These are phyloP conservation scores for Theobroma grandiflorum DNA, from an alignment of 441 rosid species.

Conservation along the genomic window DNA sequence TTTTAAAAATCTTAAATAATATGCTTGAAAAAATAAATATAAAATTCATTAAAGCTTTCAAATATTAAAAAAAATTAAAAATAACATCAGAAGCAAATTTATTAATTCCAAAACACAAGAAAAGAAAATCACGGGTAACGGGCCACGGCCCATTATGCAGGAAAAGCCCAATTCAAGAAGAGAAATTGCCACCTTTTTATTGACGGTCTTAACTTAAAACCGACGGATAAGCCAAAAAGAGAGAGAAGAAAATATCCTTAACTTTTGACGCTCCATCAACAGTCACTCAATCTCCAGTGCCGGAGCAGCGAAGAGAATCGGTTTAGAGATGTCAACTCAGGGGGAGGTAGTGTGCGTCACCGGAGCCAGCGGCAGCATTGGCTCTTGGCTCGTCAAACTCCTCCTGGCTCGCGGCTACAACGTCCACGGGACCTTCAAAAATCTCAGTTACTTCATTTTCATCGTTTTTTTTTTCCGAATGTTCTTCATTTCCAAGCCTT, in stretches of 20 bases:
- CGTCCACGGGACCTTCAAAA: constrained; percentile 80
- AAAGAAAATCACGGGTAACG: no score
- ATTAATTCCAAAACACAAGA: no score
- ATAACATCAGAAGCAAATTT: no score
- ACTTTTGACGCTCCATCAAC: background rate
- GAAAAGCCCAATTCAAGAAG: no score
- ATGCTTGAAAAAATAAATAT: no score
- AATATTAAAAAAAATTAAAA: no score
- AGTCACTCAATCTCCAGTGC: background rate
- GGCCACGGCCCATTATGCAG: no score
- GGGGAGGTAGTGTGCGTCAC: constrained; percentile 65
- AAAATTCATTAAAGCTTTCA: no score
- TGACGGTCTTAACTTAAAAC: no score
- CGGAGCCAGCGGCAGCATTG: constrained; percentile 92
- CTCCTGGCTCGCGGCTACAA: constrained; percentile 82
- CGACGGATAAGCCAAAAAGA: no score
- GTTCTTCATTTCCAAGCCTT: background rate
- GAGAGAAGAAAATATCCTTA: background rate
- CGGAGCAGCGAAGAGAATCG: background rate
- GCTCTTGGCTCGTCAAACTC: constrained; percentile 80
- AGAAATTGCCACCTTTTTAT: no score
- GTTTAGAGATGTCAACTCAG: constrained; percentile 37
- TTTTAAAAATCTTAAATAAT: no score
- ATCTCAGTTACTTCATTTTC: constrained; percentile 55
- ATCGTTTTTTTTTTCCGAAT: background rate